Conservation (phyloP, 768 basidiomycete genomes). For the Mycena albidolilacea region DNA sequence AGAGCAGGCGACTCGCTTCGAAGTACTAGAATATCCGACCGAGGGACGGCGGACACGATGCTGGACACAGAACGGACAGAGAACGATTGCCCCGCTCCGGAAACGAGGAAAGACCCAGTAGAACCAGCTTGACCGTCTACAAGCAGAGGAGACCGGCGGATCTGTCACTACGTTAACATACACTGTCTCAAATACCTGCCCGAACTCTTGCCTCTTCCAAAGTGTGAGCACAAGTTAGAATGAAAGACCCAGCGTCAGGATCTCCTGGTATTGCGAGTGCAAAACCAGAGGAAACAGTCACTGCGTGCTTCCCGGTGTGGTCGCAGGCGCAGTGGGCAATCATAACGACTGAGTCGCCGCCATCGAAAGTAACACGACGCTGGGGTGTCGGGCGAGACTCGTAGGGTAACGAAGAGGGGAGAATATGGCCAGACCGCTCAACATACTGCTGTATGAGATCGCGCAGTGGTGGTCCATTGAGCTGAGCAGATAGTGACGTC, state of each 20-base stretch:
- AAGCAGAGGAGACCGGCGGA: conserved; percentile 52
- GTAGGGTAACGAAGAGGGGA: conserved; percentile 61
- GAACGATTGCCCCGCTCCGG: conserved; percentile 51
- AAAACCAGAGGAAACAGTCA: conserved; percentile 73
- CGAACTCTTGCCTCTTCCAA: conserved; percentile 66
- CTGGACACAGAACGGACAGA: conserved; percentile 57
- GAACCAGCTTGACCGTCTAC: conserved; percentile 30
- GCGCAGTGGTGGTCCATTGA: conserved; percentile 34
- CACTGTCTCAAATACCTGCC: conserved; percentile 9
- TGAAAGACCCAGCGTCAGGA: conserved; percentile 48
- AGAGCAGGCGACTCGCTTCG: conserved; percentile 46
- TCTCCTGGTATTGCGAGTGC: conserved; percentile 54
- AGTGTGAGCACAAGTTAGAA: conserved; percentile 76
- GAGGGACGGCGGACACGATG: conserved; percentile 70
- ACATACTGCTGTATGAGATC: conserved; percentile 62
- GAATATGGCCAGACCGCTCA: conserved; percentile 57
- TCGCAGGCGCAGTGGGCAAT: conserved; percentile 67
- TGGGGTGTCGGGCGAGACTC: conserved; percentile 60
- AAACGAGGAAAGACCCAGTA: conserved; percentile 64
- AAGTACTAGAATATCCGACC: conserved; percentile 70
- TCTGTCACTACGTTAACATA: conserved; percentile 45
- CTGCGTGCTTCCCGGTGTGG: conserved; percentile 53
- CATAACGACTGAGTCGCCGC: conserved; percentile 56
- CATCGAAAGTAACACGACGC: conserved; percentile 48
- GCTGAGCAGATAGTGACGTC: not conserved